A percentile compares a stretch with the other conserved stretches of the same genome.
Evolutionary conservation across 208 protist genomes (phyloP).

Genomic region (Phytomonas sp.): DNA sequence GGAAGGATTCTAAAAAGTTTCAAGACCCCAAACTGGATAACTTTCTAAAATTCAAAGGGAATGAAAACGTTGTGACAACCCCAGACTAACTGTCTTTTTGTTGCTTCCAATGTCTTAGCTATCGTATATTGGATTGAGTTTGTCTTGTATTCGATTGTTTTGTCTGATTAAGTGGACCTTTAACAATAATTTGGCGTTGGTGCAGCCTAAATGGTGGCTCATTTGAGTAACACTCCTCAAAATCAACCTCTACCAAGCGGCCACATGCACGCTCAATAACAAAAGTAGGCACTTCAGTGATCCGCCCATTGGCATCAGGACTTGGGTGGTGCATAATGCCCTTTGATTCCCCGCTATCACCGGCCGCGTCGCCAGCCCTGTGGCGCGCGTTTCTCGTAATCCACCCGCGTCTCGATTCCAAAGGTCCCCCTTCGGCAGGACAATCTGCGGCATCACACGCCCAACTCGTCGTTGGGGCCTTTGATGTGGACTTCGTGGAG

Average conservation of each 20-base stretch:
- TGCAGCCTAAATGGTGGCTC: conserved; percentile 10
- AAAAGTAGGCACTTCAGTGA: conserved; percentile 12
- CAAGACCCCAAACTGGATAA: background rate
- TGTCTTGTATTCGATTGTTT: background rate
- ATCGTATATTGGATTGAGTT: background rate
- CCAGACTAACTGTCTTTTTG: background rate
- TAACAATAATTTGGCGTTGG: conserved; percentile 13
- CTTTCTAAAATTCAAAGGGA: background rate
- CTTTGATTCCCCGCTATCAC: no score
- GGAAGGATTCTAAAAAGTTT: background rate
- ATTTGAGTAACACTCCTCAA: conserved; percentile 33
- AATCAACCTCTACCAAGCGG: conserved; percentile 19
- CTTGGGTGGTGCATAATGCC: background rate
- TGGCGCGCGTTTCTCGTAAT: no score
- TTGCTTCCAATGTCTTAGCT: background rate
- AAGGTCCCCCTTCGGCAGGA: background rate
- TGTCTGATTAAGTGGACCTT: background rate
- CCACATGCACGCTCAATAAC: conserved; percentile 37
- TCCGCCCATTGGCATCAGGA: background rate
- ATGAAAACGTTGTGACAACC: background rate
- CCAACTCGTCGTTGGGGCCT: no score
- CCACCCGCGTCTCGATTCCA: background rate
- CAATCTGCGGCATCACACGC: background rate
- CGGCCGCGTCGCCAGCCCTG: background rate
- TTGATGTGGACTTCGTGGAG: background rate